Evolutionary conservation across 768 basidiomycete genomes (phyloP), one percentile per base, ranked within the genome.

Genomic region (Cystobasidium onofrii): DNA sequence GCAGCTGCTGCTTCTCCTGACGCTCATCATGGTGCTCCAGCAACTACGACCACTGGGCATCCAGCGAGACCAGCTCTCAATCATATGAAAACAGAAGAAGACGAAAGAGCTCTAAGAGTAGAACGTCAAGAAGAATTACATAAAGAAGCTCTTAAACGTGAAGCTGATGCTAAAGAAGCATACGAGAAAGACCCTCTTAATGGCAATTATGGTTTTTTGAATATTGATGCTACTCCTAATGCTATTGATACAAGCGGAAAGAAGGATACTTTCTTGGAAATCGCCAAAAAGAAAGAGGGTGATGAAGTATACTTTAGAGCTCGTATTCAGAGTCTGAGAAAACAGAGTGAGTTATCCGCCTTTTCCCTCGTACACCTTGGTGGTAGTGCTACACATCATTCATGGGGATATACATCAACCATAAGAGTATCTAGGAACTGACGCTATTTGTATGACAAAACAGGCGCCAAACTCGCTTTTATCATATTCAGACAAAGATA

Each of bases 271-370:
- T 88, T 98, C 76, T 81, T 84, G 23, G 83, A 87, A 18, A 83
- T 98, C 63, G 86, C 85, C 55, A 82, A 86, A 44, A 82, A 83
- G 43, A 84, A 87, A 76, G 87, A 88, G 75, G 92, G 88, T 9
- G 84, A 93, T 79, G 86, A 83, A 7, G 89, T 97, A 63, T 83
- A 91, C 73, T 83, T 98, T 75, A 89, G 95, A 76, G 93, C 93
- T 18, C 87, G 96, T 69, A 85, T 99, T 55, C 92, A 95, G 80
- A 93, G 90, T 18, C 88, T 90, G 33, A 88, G 96, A 66, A 89
- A 90, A 0, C 91, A 95, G 39, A 66, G 74, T 72, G 63, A 15
- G 73, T 61, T 60, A 55, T 9, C 54, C 29, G 20, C 15, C 55
- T 65, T 23, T n/a, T 64, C 18, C 27, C 39, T 44, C 29, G 44